phyloP scores from a whole-genome alignment of 495 filamentous ascomycete genomes.

The Talaromyces nanjingensis region DNA sequence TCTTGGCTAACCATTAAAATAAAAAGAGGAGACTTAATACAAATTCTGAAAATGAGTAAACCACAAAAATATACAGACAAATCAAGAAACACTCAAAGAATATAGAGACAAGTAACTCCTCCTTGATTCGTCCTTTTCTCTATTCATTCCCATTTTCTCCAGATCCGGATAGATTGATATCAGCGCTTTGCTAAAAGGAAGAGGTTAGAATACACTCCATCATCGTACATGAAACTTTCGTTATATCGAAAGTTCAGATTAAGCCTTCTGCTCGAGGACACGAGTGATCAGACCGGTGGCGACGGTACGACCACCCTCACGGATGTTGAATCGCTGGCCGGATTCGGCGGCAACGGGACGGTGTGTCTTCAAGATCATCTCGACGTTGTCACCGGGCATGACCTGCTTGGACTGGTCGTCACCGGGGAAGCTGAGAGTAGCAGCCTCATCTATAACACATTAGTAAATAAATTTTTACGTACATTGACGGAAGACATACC shows the following conservation, averaged over 20 bases:
- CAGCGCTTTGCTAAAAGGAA: conserved; percentile 4
- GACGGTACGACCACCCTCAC: conserved; percentile 90
- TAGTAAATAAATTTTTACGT: conserved; percentile 5
- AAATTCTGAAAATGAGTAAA: neutral
- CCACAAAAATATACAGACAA: neutral
- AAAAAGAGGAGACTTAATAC: conserved; percentile 2
- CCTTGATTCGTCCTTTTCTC: neutral
- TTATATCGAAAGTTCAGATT: neutral
- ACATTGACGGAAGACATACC: conserved; percentile 35
- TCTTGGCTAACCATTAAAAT: neutral
- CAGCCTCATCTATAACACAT: conserved; percentile 59
- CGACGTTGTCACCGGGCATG: conserved; percentile 97
- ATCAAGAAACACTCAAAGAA: neutral
- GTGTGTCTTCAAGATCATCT: conserved; percentile 81
- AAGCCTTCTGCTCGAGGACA: conserved; percentile 42
- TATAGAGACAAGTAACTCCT: neutral
- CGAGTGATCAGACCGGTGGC: conserved; percentile 87
- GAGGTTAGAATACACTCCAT: conserved; percentile 1
- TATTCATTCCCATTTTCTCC: neutral
- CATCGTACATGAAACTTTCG: conserved; percentile 3
- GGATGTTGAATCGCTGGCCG: conserved; percentile 91
- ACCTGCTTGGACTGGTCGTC: conserved; percentile 70
- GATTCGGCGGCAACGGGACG: conserved; percentile 77
- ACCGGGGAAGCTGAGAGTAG: conserved; percentile 73
- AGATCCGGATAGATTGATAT: conserved; percentile 2